A percentile compares a stretch with the other conserved stretches of the same genome.
Evolutionary conservation across 2,329 filamentous ascomycete genomes (phyloP).

Genomic region (Emmonsia crescens): DNA sequence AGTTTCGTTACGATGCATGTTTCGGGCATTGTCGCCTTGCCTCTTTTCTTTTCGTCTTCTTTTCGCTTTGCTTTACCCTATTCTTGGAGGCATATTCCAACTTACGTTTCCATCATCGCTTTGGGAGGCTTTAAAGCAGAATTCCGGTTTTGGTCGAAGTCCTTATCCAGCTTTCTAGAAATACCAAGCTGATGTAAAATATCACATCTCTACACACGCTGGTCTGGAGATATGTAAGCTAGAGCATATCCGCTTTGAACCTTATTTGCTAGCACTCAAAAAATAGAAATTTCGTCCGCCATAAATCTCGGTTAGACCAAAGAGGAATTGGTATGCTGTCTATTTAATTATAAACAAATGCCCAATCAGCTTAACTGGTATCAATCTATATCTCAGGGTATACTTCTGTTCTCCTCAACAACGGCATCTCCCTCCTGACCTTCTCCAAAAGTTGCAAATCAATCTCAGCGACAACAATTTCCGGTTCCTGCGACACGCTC

Average conservation of each 20-base stretch:
- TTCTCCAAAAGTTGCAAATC: conserved; percentile 43
- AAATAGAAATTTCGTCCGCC: background rate
- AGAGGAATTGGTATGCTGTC: background rate
- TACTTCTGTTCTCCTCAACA: conserved; percentile 45
- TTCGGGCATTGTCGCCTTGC: background rate
- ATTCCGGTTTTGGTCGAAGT: background rate
- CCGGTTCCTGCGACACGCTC: conserved; percentile 34
- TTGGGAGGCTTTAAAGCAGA: background rate
- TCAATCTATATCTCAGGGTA: conserved; percentile 33
- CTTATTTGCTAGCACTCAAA: background rate
- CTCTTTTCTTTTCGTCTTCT: background rate
- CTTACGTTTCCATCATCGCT: background rate
- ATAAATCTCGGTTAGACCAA: background rate
- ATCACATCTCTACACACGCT: background rate
- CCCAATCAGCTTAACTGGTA: background rate
- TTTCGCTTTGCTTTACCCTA: background rate
- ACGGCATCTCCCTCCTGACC: conserved; percentile 46
- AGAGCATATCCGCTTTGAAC: background rate
- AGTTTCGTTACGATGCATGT: conserved; percentile 2
- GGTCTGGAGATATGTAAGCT: background rate
- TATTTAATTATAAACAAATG: background rate
- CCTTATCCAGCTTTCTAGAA: background rate
- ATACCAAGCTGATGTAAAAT: conserved; percentile 1
- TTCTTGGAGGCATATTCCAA: background rate
- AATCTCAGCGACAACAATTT: conserved; percentile 43